Percentiles rank a stretch among this genome's conserved stretches.
Conservation (phyloP, 2,329 filamentous ascomycete genomes). For the Moelleriella libera region DNA sequence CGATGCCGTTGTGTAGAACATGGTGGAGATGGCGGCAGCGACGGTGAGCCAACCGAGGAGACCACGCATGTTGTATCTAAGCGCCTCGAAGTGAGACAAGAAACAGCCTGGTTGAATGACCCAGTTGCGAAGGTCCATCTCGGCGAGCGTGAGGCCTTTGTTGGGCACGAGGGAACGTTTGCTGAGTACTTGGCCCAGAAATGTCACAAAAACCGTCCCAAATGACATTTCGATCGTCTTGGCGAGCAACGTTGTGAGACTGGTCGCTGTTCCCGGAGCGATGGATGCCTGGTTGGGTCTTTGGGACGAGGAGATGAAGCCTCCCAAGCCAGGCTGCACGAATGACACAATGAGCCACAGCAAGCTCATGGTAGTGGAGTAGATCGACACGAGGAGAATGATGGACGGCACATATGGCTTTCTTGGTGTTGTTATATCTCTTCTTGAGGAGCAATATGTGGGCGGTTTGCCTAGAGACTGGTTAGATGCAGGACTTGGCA, state of each 20-base stretch:
- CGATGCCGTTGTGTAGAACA: conserved; percentile 65
- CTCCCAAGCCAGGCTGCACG: conserved; percentile 47
- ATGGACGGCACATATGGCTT: conserved; percentile 34
- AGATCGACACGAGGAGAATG: conserved; percentile 36
- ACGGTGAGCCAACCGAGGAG: conserved; percentile 51
- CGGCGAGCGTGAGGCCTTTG: conserved; percentile 56
- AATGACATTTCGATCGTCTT: conserved; percentile 70
- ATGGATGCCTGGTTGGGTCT: conserved; percentile 29
- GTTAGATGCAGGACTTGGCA: background rate
- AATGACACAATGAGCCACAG: conserved; percentile 53
- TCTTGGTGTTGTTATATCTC: conserved; percentile 16
- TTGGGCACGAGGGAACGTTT: conserved; percentile 48
- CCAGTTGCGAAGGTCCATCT: conserved; percentile 69
- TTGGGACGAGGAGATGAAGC: conserved; percentile 29
- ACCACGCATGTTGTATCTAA: conserved; percentile 49
- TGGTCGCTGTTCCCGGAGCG: conserved; percentile 47
- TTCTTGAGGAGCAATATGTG: conserved; percentile 16
- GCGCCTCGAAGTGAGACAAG: conserved; percentile 51
- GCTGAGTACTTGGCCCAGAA: conserved; percentile 62
- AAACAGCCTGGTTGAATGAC: conserved; percentile 58
- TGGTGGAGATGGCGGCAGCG: conserved; percentile 46
- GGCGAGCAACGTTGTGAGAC: conserved; percentile 54
- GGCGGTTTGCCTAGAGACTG: conserved; percentile 11
- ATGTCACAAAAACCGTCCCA: conserved; percentile 62
- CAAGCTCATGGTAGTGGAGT: conserved; percentile 49